Base-by-base conservation (phyloP, 257 asterid genomes). In the Parsonsia alboflavescens region DNA sequence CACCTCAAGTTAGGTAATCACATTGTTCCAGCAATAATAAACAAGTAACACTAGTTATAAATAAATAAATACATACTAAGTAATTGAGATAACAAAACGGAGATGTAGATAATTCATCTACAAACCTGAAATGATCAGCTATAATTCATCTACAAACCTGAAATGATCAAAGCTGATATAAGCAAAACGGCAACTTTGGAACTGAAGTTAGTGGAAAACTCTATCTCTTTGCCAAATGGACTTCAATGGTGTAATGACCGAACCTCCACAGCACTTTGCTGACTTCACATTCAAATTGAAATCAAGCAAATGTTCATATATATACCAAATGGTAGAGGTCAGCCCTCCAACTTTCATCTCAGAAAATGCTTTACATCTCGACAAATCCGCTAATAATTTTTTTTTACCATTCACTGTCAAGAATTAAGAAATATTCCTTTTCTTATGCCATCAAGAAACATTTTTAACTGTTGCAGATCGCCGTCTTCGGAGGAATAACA, bases 121-220 rank as follows among this genome's bases (percentile, higher is more conserved):
- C 76, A 41, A 46, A 76, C 79, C 79, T 76, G 75, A 45, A 64
- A 17, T 64, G 49, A 39, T 44, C 39, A 52, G n/a, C n/a, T n/a
- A n/a, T n/a, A 24, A n/a, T 11, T 45, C 61, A 24, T 45, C 22
- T 19, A 45, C 76, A 41, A 48, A 76, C 79, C 79, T 76, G 75
- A 46, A 65, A 19, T 65, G 50, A 39, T 45, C 41, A 52, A 68
- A 76, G 75, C 24, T 68, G 70, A 76, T 45, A 45, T 73, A 62
- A 61, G 77, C 77, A 30, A 28, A 15, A 46, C n/a, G 6, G 49
- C 12, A 28, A 73, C 36, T 73, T 24, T 42, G 44, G 26, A 28
- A 44, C 42, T 7, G 19, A 42, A 70, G 24, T 39, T 17, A 4
- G 19, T 28, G 48, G 24, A 15, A 73, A 62, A 17, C 48, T 33